Evolutionary conservation across 306 rosid species (phyloP), one percentile per base, ranked within the genome.

Genomic region (Quercus wislizeni): DNA sequence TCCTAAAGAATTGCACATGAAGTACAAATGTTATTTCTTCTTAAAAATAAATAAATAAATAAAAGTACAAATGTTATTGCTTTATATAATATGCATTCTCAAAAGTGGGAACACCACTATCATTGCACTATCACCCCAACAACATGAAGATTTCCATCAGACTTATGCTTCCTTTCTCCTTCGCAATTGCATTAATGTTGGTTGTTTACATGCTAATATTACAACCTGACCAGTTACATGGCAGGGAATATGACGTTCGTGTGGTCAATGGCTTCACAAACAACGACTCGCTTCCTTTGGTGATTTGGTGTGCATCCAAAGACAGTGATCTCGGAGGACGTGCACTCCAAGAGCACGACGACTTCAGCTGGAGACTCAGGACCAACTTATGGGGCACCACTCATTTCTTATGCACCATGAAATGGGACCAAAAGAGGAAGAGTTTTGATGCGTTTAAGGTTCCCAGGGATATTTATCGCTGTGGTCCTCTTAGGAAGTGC

Each of bases 261-360:
- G 94, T 92, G 58, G 78, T 88, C 55, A 94, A 94, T 8, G 98
- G 97, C 11, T 94, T 94, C 91, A 75, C 78, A 0, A 80, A 90
- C 87, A 94, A 94, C 71, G 88, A 94, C 0, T 94, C 98, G 1
- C 55, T 89, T 80, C 96, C 98, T 21, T 69, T 94, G 58, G 94
- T 94, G 1, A 90, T 94, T 3, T 94, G 98, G 98, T 94, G 98
- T 23, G 69, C 94, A 0, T 90, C 97, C 0, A 78, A 84, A 58
- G 86, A 90, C 35, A 75, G 77, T 20, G 96, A 92, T 56, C 81
- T 94, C 1, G 98, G 98, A 0, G 97, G 98, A 0, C 85, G 98
- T 2, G 98, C 97, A 0, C 83, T 94, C 21, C 98, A 94, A 49
- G 97, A 94, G 56, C 85, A 82, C 5, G 98, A 94, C 38, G 97